Conservation (phyloP, 352 stramenopile genomes). For the Halophytophthora batemanensis region DNA sequence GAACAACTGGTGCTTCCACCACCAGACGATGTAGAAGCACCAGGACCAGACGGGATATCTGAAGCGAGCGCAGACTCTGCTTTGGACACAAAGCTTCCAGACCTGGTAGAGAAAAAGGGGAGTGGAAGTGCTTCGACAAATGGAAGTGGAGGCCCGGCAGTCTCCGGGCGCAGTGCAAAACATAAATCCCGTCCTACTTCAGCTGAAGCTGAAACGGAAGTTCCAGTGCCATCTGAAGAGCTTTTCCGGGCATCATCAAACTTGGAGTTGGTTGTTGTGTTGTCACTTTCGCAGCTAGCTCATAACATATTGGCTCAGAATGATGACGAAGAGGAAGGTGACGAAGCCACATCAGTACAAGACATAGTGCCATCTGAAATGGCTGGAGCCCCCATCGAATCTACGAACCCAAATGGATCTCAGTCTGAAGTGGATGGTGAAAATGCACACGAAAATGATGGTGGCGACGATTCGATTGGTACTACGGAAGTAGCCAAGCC, state of each 20-base stretch:
- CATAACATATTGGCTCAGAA: conserved; percentile 29
- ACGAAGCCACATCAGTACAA: not conserved
- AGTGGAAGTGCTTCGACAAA: not conserved
- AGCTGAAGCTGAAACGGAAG: conserved; percentile 1
- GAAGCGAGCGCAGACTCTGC: not conserved
- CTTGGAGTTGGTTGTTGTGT: conserved; percentile 21
- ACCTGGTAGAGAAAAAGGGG: not conserved
- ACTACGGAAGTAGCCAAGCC: conserved; percentile 3
- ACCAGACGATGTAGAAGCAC: not conserved
- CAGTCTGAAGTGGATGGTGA: not conserved
- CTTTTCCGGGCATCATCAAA: conserved; percentile 17
- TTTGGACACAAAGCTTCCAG: not conserved
- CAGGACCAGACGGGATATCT: not conserved
- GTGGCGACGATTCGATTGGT: not conserved
- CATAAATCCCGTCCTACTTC: not conserved
- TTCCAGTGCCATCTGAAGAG: conserved; percentile 4
- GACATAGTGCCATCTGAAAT: not conserved
- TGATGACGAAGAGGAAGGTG: conserved; percentile 10
- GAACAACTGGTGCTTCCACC: conserved; percentile 30
- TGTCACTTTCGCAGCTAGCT: conserved; percentile 23
- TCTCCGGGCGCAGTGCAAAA: not conserved
- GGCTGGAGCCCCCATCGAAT: not conserved
- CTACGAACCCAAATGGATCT: conserved; percentile 3
- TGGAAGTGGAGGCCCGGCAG: not conserved
- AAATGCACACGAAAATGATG: not conserved